phyloP scores from a whole-genome alignment of 495 filamentous ascomycete genomes.

The Lindgomyces ingoldianus region DNA sequence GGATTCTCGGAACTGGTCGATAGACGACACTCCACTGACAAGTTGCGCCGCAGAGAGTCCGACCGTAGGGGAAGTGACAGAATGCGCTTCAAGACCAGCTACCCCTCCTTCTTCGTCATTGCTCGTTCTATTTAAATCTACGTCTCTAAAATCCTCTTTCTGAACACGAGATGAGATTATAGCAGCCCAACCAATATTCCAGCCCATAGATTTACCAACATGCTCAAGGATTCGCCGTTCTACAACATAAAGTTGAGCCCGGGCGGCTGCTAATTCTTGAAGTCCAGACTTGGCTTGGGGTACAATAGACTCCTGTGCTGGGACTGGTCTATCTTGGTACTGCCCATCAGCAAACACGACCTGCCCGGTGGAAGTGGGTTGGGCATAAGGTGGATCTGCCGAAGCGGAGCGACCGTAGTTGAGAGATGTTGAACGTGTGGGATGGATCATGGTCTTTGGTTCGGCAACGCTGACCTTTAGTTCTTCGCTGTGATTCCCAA shows the following conservation, averaged over 20 bases:
- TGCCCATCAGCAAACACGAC: constrained; percentile 35
- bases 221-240: constrained; percentile 76
- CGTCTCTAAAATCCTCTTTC: constrained; percentile 56
- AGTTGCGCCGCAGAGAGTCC: constrained; percentile 29
- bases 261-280: constrained; percentile 77
- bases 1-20: constrained; percentile 34
- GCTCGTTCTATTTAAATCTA: constrained; percentile 50
- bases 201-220: constrained; percentile 70
- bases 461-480: constrained; percentile 52
- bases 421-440: constrained; percentile 57
- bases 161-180: constrained; percentile 58
- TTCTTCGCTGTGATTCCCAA: constrained; percentile 28
- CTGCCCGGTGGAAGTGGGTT: constrained; percentile 24
- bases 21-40: constrained; percentile 29
- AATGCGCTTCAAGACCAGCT: not conserved
- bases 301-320: constrained; percentile 14
- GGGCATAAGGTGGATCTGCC: constrained; percentile 35
- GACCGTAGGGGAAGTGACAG: constrained; percentile 13
- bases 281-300: constrained; percentile 53
- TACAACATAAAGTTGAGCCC: constrained; percentile 79
- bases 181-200: constrained; percentile 74
- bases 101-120: constrained; percentile 42
- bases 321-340: constrained; percentile 34
- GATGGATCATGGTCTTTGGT: constrained; percentile 66
- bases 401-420: constrained; percentile 20